These are phyloP conservation scores for Lasiosphaeria ovina DNA, from an alignment of 495 filamentous ascomycete genomes.

Conservation along the genomic window DNA sequence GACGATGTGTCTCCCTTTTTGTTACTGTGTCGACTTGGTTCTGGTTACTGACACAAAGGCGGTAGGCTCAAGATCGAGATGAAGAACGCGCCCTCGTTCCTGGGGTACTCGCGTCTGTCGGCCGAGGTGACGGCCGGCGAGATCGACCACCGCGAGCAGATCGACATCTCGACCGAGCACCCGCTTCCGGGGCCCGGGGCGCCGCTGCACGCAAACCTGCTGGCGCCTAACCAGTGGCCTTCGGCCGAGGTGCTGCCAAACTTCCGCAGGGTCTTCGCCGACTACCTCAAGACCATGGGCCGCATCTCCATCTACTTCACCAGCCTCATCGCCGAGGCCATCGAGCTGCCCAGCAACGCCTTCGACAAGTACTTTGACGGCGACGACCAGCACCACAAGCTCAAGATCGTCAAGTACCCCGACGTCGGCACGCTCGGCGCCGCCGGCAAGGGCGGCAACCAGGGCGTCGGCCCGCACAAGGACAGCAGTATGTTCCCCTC, in stretches of 20 bases:
- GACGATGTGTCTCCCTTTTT: background rate
- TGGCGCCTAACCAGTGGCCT: slow-evolving; percentile 92
- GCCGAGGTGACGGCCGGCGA: slow-evolving; percentile 60
- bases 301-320: slow-evolving; percentile 71
- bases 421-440: slow-evolving; percentile 51
- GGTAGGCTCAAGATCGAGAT: slow-evolving; percentile 78
- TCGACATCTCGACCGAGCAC: slow-evolving; percentile 81
- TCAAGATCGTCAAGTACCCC: slow-evolving; percentile 91
- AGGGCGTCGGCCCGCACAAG: slow-evolving; percentile 91
- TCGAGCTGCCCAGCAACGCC: slow-evolving; percentile 67
- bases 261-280: slow-evolving; percentile 67
- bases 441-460: slow-evolving; percentile 49
- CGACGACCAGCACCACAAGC: slow-evolving; percentile 75
- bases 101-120: slow-evolving; percentile 61
- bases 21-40: slow-evolving; percentile 3
- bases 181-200: slow-evolving; percentile 59
- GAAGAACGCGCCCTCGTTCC: slow-evolving; percentile 71
- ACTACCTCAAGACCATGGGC: slow-evolving; percentile 75
- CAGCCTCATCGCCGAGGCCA: slow-evolving; percentile 81
- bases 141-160: slow-evolving; percentile 79
- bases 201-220: slow-evolving; percentile 76
- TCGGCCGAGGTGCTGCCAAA: slow-evolving; percentile 60
- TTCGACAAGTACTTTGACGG: slow-evolving; percentile 81
- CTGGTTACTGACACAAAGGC: background rate
- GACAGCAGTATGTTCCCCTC: slow-evolving; percentile 56